Percentiles rank a stretch among this genome's conserved stretches.
Conservation (phyloP, 2,329 filamentous ascomycete species). For the Fusarium continuum region DNA sequence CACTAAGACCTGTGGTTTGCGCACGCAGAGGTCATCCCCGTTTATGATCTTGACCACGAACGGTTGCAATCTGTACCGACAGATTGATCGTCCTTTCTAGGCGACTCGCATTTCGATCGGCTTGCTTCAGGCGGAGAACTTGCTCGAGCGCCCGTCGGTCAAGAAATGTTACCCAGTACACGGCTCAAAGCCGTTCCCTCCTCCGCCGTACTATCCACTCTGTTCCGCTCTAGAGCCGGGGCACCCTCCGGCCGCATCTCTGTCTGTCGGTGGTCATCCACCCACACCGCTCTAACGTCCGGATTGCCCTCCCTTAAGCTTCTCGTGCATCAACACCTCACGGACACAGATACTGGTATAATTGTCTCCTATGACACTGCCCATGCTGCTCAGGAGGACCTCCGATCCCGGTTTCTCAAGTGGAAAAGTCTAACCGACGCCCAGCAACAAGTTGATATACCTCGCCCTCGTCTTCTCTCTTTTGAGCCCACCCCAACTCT, state of each 20-base stretch:
- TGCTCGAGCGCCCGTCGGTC: not conserved
- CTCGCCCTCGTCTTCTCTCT: slow-evolving; percentile 78
- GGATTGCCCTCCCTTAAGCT: slow-evolving; percentile 35
- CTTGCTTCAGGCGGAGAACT: not conserved
- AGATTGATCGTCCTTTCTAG: not conserved
- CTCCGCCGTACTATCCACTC: slow-evolving; percentile 25
- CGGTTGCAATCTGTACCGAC: slow-evolving; percentile 9
- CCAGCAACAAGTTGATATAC: slow-evolving; percentile 49
- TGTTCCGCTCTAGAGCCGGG: slow-evolving; percentile 15
- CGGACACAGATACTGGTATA: slow-evolving; percentile 23
- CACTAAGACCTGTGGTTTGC: slow-evolving; percentile 8
- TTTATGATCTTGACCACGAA: slow-evolving; percentile 13
- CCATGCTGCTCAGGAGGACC: slow-evolving; percentile 46
- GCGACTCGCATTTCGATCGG: not conserved
- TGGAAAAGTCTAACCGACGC: slow-evolving; percentile 46
- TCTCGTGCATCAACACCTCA: slow-evolving; percentile 47
- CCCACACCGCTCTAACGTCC: not conserved
- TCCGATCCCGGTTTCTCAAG: slow-evolving; percentile 48
- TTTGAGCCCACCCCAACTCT: slow-evolving; percentile 87
- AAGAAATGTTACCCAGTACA: slow-evolving; percentile 17
- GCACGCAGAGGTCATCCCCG: not conserved
- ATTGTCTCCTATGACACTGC: slow-evolving; percentile 48
- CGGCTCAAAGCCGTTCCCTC: slow-evolving; percentile 11
- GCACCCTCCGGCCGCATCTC: not conserved
- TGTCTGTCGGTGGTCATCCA: slow-evolving; percentile 17